Evolutionary conservation across 352 stramenopile species (phyloP).

Genomic region (Globisporangium paddicum): DNA sequence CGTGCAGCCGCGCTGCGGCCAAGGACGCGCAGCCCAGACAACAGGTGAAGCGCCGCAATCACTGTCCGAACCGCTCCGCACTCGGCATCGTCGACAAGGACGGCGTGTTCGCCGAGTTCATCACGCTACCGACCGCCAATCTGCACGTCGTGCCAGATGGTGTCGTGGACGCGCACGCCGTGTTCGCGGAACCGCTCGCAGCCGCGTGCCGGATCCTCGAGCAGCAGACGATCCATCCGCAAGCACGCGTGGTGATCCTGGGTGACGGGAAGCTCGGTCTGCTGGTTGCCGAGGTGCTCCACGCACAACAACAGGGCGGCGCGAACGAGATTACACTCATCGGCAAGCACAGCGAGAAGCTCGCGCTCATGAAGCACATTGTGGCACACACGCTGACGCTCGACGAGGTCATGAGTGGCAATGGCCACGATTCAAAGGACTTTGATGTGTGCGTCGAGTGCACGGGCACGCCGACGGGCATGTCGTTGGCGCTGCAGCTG

Average conservation of each 20-base stretch:
- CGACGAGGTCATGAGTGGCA: conserved; percentile 6
- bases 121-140: conserved; percentile 76
- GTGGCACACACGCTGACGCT: conserved; percentile 29
- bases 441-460: conserved; percentile 73
- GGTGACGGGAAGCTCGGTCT: conserved; percentile 89
- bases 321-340: conserved; percentile 44
- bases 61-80: conserved; percentile 81
- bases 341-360: conserved; percentile 53
- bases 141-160: conserved; percentile 72
- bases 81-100: conserved; percentile 79
- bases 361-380: conserved; percentile 44
- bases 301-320: conserved; percentile 13
- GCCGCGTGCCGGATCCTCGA: conserved; percentile 84
- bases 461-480: conserved; percentile 42
- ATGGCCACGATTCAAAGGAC: neutral
- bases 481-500: conserved; percentile 36
- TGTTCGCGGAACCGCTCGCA: conserved; percentile 85
- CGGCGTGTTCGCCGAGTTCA: conserved; percentile 83
- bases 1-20: conserved; percentile 13
- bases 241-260: conserved; percentile 71
- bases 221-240: conserved; percentile 54
- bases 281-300: conserved; percentile 81
- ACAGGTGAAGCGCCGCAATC: conserved; percentile 61
- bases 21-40: conserved; percentile 6
- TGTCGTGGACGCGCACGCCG: conserved; percentile 62